A percentile compares a stretch with the other conserved stretches of the same genome.
phyloP scores from a whole-genome alignment of 306 rosid genomes.

The Cicer bijugum region DNA sequence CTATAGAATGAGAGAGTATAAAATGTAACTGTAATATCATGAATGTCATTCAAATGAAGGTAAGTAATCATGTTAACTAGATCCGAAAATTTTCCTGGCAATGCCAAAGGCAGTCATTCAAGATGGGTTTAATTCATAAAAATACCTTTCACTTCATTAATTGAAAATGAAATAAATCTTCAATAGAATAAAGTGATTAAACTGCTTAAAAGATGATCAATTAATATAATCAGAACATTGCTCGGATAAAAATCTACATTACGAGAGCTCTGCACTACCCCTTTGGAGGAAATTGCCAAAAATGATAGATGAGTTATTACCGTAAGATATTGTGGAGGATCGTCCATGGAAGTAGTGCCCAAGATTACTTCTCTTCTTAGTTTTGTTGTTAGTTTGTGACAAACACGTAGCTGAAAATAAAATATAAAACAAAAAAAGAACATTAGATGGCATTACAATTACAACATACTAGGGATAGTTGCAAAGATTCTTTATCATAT shows the following conservation, averaged over 20 bases:
- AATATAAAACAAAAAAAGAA: background rate
- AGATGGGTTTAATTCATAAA: background rate
- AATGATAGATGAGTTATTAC: slow-evolving; percentile 51
- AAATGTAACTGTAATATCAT: too few species aligned
- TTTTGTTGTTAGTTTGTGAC: slow-evolving; percentile 86
- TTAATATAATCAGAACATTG: slow-evolving; percentile 18
- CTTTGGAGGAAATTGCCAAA: background rate
- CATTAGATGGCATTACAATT: slow-evolving; percentile 38
- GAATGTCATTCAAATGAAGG: too few species aligned
- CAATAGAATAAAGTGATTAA: background rate
- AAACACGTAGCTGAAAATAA: slow-evolving; percentile 79
- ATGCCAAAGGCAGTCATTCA: too few species aligned
- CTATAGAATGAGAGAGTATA: too few species aligned
- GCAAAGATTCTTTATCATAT: slow-evolving; percentile 39
- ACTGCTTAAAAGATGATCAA: background rate
- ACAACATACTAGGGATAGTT: slow-evolving; percentile 7
- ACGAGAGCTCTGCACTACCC: background rate
- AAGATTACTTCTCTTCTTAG: slow-evolving; percentile 83
- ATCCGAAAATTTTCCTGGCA: too few species aligned
- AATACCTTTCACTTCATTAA: background rate
- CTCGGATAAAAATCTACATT: slow-evolving; percentile 1
- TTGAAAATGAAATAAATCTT: slow-evolving; percentile 18
- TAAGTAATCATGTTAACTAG: too few species aligned
- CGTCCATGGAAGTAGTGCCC: slow-evolving; percentile 77
- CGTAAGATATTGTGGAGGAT: slow-evolving; percentile 76